A percentile compares a stretch with the other conserved stretches of the same genome.
Conservation (phyloP, 2,329 filamentous ascomycete species). For the Septoria linicola region DNA sequence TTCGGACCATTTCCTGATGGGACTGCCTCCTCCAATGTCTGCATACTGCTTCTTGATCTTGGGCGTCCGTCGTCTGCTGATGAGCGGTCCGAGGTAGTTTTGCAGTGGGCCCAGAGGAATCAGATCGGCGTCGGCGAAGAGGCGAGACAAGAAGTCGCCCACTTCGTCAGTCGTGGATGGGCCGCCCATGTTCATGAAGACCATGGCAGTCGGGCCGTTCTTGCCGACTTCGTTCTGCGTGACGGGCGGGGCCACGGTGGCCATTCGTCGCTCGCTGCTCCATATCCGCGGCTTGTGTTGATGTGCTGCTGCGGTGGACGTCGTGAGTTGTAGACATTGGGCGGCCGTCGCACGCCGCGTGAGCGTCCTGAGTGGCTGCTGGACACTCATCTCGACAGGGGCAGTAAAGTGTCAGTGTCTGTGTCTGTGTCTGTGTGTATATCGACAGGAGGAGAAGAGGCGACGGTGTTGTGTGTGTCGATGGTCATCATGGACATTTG, state of each 20-base stretch:
- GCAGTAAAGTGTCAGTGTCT: not conserved
- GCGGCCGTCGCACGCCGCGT: constrained; percentile 31
- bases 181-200: constrained; percentile 98
- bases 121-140: constrained; percentile 92
- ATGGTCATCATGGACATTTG: not conserved
- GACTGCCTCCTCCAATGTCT: constrained; percentile 94
- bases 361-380: constrained; percentile 32
- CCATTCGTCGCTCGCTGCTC: constrained; percentile 39
- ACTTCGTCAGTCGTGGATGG: constrained; percentile 87
- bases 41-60: constrained; percentile 97
- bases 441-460: not conserved
- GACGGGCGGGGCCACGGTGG: constrained; percentile 70
- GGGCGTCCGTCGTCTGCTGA: constrained; percentile 81
- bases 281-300: constrained; percentile 31
- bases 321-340: constrained; percentile 31
- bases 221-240: constrained; percentile 70
- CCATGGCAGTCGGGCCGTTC: constrained; percentile 91
- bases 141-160: constrained; percentile 78
- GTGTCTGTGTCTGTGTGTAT: not conserved
- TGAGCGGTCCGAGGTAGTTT: constrained; percentile 83
- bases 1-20: constrained; percentile 97
- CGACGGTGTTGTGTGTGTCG: not conserved
- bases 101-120: constrained; percentile 94
- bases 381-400: constrained; percentile 30
- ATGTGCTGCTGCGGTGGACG: constrained; percentile 2